Evolutionary conservation across 352 stramenopile genomes (phyloP).

Genomic region (Paralagenidium karlingii): DNA sequence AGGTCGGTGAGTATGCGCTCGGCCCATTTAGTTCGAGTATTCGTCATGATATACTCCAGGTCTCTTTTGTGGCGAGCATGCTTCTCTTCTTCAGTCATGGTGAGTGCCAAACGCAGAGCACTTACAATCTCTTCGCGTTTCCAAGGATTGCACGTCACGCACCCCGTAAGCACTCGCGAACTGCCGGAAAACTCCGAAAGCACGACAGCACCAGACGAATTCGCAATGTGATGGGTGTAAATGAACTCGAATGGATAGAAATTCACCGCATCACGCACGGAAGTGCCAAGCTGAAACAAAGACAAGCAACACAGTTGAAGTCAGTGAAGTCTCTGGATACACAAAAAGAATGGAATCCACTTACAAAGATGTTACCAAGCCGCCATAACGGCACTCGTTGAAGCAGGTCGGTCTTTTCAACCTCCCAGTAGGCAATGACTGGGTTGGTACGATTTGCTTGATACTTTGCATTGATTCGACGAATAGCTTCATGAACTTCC

Average conservation of each 20-base stretch:
- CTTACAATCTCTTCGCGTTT: conserved; percentile 85
- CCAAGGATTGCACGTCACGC: conserved; percentile 97
- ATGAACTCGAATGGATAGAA: conserved; percentile 82
- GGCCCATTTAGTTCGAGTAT: conserved; percentile 95
- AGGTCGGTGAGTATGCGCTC: conserved; percentile 95
- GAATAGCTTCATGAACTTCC: conserved; percentile 44
- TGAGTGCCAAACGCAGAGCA: conserved; percentile 46
- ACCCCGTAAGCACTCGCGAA: conserved; percentile 93
- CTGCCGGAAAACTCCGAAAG: conserved; percentile 97
- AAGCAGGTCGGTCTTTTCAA: conserved; percentile 74
- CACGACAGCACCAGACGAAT: conserved; percentile 85
- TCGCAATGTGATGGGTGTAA: conserved; percentile 62
- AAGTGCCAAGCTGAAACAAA: conserved; percentile 38
- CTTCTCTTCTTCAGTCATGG: conserved; percentile 58
- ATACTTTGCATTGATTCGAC: conserved; percentile 64
- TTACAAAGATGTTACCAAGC: conserved; percentile 52
- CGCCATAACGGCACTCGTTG: conserved; percentile 61
- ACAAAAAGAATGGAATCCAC: neutral
- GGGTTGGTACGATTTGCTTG: conserved; percentile 19
- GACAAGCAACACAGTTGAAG: neutral
- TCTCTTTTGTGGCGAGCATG: conserved; percentile 67
- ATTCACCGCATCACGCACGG: conserved; percentile 71
- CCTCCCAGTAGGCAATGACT: conserved; percentile 52
- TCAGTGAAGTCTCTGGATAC: neutral
- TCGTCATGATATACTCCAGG: conserved; percentile 88